phyloP scores from a whole-genome alignment of 225 moss, liverwort and hornwort genomes.

The Physcomitrium patens region DNA sequence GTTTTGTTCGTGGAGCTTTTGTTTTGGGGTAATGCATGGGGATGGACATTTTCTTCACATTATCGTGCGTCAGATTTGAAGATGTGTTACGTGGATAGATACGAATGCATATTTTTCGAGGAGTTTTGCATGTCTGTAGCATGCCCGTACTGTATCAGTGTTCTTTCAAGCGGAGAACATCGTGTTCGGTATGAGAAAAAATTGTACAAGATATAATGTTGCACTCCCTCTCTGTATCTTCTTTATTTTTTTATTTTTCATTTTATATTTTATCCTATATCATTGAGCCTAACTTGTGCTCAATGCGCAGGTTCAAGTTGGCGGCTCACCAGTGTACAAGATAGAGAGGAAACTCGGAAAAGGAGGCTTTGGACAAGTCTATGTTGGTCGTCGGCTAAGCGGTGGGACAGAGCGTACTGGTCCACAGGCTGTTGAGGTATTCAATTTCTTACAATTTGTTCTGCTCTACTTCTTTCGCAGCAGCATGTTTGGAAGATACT shows the following conservation, averaged over 20 bases:
- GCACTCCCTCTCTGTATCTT: not conserved
- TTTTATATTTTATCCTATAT: not conserved
- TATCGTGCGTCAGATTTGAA: not conserved
- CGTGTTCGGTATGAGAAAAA: not conserved
- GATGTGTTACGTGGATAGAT: not conserved
- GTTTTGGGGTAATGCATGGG: conserved; percentile 13
- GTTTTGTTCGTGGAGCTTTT: not conserved
- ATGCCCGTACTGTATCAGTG: not conserved
- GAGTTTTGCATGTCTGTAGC: not conserved
- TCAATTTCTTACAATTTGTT: not conserved
- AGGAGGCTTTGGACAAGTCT: conserved; percentile 98
- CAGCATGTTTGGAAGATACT: not conserved
- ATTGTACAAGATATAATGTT: not conserved
- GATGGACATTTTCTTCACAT: not conserved
- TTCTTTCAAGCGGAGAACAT: not conserved
- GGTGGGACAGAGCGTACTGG: conserved; percentile 90
- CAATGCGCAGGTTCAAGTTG: conserved; percentile 83
- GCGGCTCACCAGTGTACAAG: conserved; percentile 99
- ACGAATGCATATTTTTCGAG: not conserved
- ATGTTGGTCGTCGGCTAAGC: conserved; percentile 87
- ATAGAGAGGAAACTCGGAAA: conserved; percentile 99
- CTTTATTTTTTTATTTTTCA: too few relatives aligned
- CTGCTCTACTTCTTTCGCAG: not conserved
- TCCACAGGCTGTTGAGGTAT: conserved; percentile 90
- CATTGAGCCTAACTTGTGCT: not conserved